Percentiles rank a stretch among this genome's conserved stretches.
phyloP scores from a whole-genome alignment of 805 yeast genomes.

The Millerago galiae region DNA sequence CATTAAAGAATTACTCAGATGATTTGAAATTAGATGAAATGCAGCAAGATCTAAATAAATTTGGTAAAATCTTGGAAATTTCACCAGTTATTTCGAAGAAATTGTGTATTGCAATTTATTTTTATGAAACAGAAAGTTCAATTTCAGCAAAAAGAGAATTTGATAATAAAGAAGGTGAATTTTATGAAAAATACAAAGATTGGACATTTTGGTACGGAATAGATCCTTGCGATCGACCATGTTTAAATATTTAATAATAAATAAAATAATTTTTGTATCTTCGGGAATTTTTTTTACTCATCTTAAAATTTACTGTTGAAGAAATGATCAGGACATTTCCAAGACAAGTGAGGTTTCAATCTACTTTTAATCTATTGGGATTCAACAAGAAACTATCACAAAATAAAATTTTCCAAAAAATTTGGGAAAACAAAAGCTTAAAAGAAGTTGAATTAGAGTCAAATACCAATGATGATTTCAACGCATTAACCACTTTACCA shows the following conservation, averaged over 20 bases:
- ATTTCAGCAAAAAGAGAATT: conserved; percentile 48
- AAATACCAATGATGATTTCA: conserved; percentile 5
- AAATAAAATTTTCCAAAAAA: background rate
- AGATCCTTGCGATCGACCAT: conserved; percentile 58
- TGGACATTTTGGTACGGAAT: conserved; percentile 66
- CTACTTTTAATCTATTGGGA: background rate
- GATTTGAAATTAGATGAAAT: conserved; percentile 39
- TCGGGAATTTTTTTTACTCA: background rate
- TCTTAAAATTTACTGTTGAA: no score
- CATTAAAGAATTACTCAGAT: conserved; percentile 36
- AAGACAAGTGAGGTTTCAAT: background rate
- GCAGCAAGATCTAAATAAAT: conserved; percentile 42
- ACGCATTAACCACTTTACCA: conserved; percentile 6
- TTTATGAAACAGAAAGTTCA: conserved; percentile 52
- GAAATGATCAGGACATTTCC: background rate
- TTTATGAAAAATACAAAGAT: conserved; percentile 41
- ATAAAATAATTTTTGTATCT: background rate
- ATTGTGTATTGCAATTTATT: conserved; percentile 55
- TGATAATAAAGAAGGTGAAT: conserved; percentile 26
- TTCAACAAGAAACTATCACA: background rate
- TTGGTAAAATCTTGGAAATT: conserved; percentile 57
- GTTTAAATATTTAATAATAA: conserved; percentile 19
- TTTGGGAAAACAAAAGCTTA: background rate
- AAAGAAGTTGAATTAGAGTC: background rate
- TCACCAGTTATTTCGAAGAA: conserved; percentile 63